phyloP scores from a whole-genome alignment of 805 yeast genomes.

The Candida schatavii region DNA sequence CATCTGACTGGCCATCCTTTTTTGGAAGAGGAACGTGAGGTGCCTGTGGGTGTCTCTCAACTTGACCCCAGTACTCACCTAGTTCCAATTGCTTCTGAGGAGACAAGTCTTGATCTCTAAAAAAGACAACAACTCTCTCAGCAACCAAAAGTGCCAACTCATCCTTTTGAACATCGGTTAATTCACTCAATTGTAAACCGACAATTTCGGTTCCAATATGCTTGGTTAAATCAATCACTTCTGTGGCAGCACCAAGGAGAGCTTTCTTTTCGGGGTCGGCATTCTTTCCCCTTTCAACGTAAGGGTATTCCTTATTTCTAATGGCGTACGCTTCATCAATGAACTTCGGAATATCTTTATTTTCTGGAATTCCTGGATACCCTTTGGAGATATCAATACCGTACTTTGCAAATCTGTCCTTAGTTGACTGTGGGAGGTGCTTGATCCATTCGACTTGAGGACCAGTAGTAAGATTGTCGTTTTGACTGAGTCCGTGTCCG shows the following conservation, averaged over 20 bases:
- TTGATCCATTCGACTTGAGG: constrained; percentile 10
- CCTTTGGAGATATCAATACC: constrained; percentile 38
- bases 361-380: constrained; percentile 37
- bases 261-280: constrained; percentile 39
- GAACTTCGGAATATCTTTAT: constrained; percentile 31
- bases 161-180: constrained; percentile 43
- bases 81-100: constrained; percentile 42
- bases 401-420: constrained; percentile 27
- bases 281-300: constrained; percentile 31
- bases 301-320: constrained; percentile 32
- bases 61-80: constrained; percentile 46
- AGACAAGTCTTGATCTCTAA: constrained; percentile 45
- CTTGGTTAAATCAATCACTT: constrained; percentile 42
- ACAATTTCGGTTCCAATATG: constrained; percentile 50
- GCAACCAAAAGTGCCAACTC: constrained; percentile 48
- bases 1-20: constrained; percentile 19
- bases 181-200: constrained; percentile 43
- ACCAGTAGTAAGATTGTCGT: constrained; percentile 1
- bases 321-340: constrained; percentile 39
- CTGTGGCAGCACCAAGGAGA: constrained; percentile 38
- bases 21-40: constrained; percentile 21
- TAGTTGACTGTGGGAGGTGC: constrained; percentile 21
- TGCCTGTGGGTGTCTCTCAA: constrained; percentile 39
- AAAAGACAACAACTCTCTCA: constrained; percentile 51
- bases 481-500: constrained; percentile 7